phyloP scores from a whole-genome alignment of 345 rosid genomes.

The Sisymbrium irio region DNA sequence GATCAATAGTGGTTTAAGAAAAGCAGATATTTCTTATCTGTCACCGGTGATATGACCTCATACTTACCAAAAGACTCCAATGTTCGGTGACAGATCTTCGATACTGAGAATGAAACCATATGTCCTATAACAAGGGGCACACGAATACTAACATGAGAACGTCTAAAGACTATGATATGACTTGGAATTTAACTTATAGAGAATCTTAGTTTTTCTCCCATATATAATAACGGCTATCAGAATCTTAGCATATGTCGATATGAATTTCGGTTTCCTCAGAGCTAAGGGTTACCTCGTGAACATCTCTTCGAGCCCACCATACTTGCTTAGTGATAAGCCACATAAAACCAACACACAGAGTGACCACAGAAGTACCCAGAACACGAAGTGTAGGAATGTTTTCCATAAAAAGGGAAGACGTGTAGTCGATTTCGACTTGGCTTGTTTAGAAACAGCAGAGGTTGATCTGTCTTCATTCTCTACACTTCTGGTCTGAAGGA shows the following conservation, averaged over 20 bases:
- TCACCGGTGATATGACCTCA: neutral
- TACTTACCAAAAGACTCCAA: constrained; percentile 86
- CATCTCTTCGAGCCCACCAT: constrained; percentile 80
- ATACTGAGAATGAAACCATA: constrained; percentile 91
- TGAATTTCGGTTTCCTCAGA: neutral
- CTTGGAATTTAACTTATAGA: neutral
- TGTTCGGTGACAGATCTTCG: constrained; percentile 93
- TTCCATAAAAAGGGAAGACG: constrained; percentile 54
- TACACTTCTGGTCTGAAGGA: constrained; percentile 36
- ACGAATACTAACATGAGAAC: constrained; percentile 7
- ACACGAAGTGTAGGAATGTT: constrained; percentile 51
- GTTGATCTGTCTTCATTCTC: constrained; percentile 35
- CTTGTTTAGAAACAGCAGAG: constrained; percentile 29
- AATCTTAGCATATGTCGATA: neutral
- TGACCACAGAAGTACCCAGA: constrained; percentile 76
- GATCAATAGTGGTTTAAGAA: neutral
- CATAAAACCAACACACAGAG: constrained; percentile 63
- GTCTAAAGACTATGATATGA: neutral
- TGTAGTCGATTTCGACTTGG: constrained; percentile 31
- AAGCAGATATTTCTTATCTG: neutral
- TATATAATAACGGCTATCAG: neutral
- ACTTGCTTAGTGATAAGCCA: constrained; percentile 52
- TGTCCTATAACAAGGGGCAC: constrained; percentile 54
- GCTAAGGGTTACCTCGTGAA: constrained; percentile 60
- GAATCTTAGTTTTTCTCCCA: neutral